Evolutionary conservation across 2,329 filamentous ascomycete species (phyloP), one percentile per base, ranked within the genome.

Genomic region (Blumeria hordei): DNA sequence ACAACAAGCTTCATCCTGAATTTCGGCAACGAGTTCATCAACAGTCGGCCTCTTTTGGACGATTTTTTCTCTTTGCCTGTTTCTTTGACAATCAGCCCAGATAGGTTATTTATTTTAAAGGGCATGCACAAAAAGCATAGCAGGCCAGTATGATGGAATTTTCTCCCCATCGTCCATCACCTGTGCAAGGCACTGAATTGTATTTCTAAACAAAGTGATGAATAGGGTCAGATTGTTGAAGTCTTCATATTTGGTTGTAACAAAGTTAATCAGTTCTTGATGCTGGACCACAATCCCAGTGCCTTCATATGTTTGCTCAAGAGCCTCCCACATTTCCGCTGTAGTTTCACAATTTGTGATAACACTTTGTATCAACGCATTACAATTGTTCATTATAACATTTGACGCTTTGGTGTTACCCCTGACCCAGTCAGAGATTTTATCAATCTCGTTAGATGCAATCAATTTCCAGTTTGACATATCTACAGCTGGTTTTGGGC

Each of bases 251-350:
- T 41, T 53, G 3, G 32, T 32, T 3, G 16, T 28, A 16, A 53
- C 16, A 33, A 41, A 53, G 28, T 33, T 41, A 16, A 41, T 12
- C 10, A 53, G 32, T n/a, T 53, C 35, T 43, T 53, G 36, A 32
- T 41, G 16, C 16, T 53, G 51, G 11, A 53, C n/a, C 3, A 53
- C 34, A 53, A 53, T 53, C 5, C 51, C 51, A 3, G 51, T 41
- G 5, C 51, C 51, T 53, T 53, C 51, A 43, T 53, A 53, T 5
- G 51, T 37, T n/a, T 53, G 51, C 11, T 53, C 51, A 7, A 53
- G 33, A 14, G 51, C 51, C 1, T 12, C 36, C 35, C 51, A 53
- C 35, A 53, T 53, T 0, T 53, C 36, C 1, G 18, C 2, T 16
- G 36, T n/a, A 21, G 35, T 53, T 9, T 32, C n/a, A 41, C 32